Base-by-base conservation (phyloP, 345 rosid genomes). In the Leavenworthia alabamica region DNA sequence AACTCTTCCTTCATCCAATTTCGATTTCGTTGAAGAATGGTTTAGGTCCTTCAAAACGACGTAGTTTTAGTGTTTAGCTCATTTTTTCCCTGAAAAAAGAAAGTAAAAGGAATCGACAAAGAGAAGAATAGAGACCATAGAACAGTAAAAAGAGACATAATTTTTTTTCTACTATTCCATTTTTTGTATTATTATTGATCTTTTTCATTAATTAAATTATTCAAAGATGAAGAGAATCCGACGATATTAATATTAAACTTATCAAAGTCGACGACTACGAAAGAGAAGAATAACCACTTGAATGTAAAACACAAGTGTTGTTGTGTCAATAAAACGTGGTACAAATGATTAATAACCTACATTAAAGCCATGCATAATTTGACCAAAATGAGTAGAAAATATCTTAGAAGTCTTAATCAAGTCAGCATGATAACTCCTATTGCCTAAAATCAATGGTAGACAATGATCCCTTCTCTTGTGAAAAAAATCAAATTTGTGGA, bases 1-100 rank as follows among this genome's bases (percentile, higher is more conserved):
- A 32, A 32, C 16, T 39, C 12, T 62, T 63, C 45, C 59, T 71
- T 70, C 70, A 62, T 70, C 53, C 20, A 48, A 29, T 62, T 13
- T 13, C 7, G 40, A 29, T 59, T 13, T 45, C 16, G 27, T 4
- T 4, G 7, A 54, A 52, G 33, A 41, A 31, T 52, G 33, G 43
- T 52, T 52, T 52, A 27, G 14, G 42, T 40, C 3, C 16, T 28
- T 3, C 4, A 4, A 8, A 41, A 52, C 59, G 67, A n/a, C 67
- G 39, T 39, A 1, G 67, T 10, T 28, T 50, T 22, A 28, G 1
- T 0, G 13, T 50, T 6, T 0, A 27, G 23, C 2, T 49, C 7
- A 4, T 8, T 14, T 50, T 26, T 43, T 2, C 4, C 37, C 8
- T 15, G 1, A 4, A 27, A 26, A 26, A 7, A 4, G 14, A 26